phyloP scores from a whole-genome alignment of 2,329 filamentous ascomycete species.

The Monilinia fructicola region DNA sequence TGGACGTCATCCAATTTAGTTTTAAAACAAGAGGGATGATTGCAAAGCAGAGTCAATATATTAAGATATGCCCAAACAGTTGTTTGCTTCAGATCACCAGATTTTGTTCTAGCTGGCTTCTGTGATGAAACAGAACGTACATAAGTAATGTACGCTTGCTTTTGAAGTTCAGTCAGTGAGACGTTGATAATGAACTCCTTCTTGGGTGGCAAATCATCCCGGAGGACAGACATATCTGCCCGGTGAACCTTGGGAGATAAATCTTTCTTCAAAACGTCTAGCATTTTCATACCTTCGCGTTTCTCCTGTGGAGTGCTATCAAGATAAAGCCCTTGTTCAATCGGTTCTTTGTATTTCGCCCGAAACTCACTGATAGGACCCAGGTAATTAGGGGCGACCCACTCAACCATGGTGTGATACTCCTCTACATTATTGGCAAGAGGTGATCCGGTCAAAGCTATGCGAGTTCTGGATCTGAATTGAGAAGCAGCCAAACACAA shows the following conservation, averaged over 20 bases:
- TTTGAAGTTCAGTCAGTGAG: conserved; percentile 66
- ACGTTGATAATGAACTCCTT: conserved; percentile 79
- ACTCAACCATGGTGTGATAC: conserved; percentile 84
- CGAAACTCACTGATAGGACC: conserved; percentile 68
- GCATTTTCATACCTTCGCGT: conserved; percentile 61
- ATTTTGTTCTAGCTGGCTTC: conserved; percentile 34
- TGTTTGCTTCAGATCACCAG: conserved; percentile 43
- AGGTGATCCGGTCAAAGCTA: conserved; percentile 85
- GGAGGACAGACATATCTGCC: conserved; percentile 66
- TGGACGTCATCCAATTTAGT: conserved; percentile 46
- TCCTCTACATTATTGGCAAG: conserved; percentile 81
- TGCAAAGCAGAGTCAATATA: conserved; percentile 54
- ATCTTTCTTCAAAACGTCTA: conserved; percentile 68
- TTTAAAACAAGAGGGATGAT: conserved; percentile 52
- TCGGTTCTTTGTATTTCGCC: conserved; percentile 68
- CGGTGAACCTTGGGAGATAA: conserved; percentile 78
- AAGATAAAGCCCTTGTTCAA: conserved; percentile 66
- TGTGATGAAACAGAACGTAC: conserved; percentile 43
- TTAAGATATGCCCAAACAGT: conserved; percentile 55
- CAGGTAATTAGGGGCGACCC: conserved; percentile 78
- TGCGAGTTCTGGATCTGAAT: conserved; percentile 68
- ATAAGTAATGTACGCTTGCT: conserved; percentile 57
- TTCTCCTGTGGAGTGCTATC: conserved; percentile 61
- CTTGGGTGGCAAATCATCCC: conserved; percentile 69
- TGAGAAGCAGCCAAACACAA: conserved; percentile 54